These are phyloP conservation scores for Fonsecaea nubica DNA, from an alignment of 2,329 filamentous ascomycete genomes.

Conservation along the genomic window DNA sequence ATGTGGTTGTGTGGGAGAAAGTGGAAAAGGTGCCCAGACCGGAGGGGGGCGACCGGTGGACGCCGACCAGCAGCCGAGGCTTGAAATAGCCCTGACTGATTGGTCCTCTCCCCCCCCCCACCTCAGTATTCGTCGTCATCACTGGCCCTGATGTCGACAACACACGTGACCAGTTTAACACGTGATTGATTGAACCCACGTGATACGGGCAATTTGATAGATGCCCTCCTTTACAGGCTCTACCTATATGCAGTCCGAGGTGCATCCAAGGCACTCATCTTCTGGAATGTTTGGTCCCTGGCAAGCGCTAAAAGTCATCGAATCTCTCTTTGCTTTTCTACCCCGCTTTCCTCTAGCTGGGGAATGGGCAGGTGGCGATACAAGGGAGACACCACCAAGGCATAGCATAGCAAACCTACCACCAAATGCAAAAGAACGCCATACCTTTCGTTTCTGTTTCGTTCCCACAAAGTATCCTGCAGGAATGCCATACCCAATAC, in stretches of 20 bases:
- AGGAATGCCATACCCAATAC: slow-evolving; percentile 13
- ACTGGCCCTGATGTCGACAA: not conserved
- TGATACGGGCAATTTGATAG: not conserved
- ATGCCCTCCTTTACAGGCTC: not conserved
- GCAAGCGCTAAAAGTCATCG: not conserved
- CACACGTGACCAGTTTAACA: not conserved
- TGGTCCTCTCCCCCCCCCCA: not conserved
- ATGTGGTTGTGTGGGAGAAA: not conserved
- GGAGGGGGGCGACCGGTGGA: not conserved
- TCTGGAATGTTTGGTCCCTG: not conserved
- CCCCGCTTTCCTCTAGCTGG: not conserved
- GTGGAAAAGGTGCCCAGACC: not conserved
- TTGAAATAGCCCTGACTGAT: not conserved
- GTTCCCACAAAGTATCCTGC: not conserved
- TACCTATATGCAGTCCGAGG: not conserved
- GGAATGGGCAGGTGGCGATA: not conserved
- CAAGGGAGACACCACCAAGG: not conserved
- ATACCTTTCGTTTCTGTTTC: not conserved
- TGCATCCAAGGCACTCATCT: not conserved
- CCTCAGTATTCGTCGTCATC: not conserved
- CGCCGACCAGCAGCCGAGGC: not conserved
- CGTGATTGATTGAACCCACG: not conserved
- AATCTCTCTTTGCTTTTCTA: not conserved
- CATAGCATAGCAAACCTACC: slow-evolving; percentile 8
- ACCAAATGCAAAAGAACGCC: slow-evolving; percentile 9